Conservation (phyloP, 768 basidiomycete species). For the Collybiopsis luxurians region DNA sequence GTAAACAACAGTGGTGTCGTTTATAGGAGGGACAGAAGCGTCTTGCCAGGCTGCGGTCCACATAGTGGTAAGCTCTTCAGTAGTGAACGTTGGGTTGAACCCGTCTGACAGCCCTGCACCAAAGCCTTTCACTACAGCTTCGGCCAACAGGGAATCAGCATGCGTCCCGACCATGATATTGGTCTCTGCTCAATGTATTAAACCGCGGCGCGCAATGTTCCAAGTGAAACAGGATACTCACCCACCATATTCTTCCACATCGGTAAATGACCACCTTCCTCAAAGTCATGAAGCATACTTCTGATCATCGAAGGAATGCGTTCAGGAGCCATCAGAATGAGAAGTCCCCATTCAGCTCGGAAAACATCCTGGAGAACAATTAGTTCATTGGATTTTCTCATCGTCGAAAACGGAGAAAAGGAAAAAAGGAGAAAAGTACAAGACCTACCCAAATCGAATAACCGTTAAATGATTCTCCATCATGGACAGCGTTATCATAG, state of each 20-base stretch:
- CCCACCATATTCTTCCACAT: conserved; percentile 90
- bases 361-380: conserved; percentile 58
- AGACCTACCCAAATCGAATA: conserved; percentile 73
- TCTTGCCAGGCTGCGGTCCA: conserved; percentile 79
- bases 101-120: conserved; percentile 37
- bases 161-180: conserved; percentile 88
- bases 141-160: conserved; percentile 74
- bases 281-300: conserved; percentile 80
- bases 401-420: background rate
- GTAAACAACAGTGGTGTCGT: conserved; percentile 57
- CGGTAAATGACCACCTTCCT: conserved; percentile 80
- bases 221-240: conserved; percentile 17
- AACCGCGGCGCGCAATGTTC: background rate
- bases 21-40: conserved; percentile 56
- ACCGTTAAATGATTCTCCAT: conserved; percentile 71
- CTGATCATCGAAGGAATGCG: conserved; percentile 71
- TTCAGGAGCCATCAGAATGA: conserved; percentile 75
- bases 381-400: background rate
- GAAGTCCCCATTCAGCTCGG: conserved; percentile 77
- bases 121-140: conserved; percentile 66
- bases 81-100: background rate
- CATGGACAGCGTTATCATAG: conserved; percentile 64
- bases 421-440: background rate
- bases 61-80: conserved; percentile 50
- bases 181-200: conserved; percentile 44